A percentile compares a stretch with the other conserved stretches of the same genome.
Conservation (phyloP, 139 green algal species). For the Chlamydomonas incerta region DNA sequence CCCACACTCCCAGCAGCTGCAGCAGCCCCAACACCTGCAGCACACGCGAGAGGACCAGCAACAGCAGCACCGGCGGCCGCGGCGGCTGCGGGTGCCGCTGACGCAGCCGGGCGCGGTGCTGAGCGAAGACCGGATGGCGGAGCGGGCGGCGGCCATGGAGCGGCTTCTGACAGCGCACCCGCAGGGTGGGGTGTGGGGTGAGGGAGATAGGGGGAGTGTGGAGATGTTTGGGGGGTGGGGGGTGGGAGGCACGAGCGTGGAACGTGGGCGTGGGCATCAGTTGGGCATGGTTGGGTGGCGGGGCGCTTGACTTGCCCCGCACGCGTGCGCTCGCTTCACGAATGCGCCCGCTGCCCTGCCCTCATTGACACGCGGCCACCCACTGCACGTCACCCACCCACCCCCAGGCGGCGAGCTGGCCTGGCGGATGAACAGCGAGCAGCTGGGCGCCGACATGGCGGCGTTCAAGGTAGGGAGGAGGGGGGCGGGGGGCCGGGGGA, state of each 20-base stretch:
- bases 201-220: too few species aligned
- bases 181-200: conserved; percentile 7
- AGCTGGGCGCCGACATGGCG: conserved; percentile 85
- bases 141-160: conserved; percentile 58
- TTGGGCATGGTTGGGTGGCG: not conserved
- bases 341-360: too few species aligned
- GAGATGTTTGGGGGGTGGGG: not conserved
- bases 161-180: conserved; percentile 31
- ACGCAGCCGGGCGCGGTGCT: conserved; percentile 54
- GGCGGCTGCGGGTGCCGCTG: conserved; percentile 50
- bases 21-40: not conserved
- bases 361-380: too few species aligned
- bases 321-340: too few species aligned
- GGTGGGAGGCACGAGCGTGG: too few species aligned
- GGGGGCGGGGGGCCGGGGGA: too few species aligned
- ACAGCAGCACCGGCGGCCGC: conserved; percentile 16
- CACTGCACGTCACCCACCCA: not conserved
- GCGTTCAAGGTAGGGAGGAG: conserved; percentile 84
- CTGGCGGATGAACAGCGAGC: conserved; percentile 58
- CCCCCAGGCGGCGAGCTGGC: conserved; percentile 21
- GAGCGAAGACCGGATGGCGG: conserved; percentile 70
- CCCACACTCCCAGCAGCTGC: not conserved
- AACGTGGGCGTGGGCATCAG: not conserved
- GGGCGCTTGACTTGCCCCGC: not conserved
- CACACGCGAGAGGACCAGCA: not conserved